A percentile compares a stretch with the other conserved stretches of the same genome.
Evolutionary conservation across 257 asterid genomes (phyloP).

Genomic region (Capsicum baccatum): DNA sequence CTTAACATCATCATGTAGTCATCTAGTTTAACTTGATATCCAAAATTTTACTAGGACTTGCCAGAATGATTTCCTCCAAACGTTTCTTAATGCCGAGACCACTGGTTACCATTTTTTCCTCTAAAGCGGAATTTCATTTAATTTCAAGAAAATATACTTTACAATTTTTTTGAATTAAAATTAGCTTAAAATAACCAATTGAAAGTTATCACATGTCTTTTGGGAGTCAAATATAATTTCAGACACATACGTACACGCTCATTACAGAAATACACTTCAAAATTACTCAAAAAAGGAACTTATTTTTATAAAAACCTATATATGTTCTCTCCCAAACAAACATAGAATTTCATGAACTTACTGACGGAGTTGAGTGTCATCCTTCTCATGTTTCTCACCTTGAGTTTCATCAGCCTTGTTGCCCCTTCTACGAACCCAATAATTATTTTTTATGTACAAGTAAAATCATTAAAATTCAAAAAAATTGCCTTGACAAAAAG

Average conservation of each 20-base stretch:
- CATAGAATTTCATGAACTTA: not conserved
- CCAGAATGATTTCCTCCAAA: no score
- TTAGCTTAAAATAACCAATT: not conserved
- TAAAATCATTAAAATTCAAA: not conserved
- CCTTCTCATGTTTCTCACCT: not conserved
- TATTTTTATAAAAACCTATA: no score
- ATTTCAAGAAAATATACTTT: no score
- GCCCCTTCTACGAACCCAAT: not conserved
- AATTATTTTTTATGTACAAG: not conserved
- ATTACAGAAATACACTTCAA: not conserved
- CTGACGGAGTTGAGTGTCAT: not conserved
- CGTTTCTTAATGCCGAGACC: no score
- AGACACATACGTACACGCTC: not conserved
- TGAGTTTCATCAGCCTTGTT: not conserved
- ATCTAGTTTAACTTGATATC: no score
- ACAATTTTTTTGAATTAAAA: no score
- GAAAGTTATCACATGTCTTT: no score
- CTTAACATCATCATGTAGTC: no score
- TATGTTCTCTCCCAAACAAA: not conserved
- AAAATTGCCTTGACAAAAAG: not conserved
- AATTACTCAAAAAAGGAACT: not conserved
- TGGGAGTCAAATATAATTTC: no score
- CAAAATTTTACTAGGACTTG: no score
- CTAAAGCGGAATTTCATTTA: no score
- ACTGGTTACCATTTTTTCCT: no score